phyloP scores from a whole-genome alignment of 208 protist species.

The Crithidia fasciculata region DNA sequence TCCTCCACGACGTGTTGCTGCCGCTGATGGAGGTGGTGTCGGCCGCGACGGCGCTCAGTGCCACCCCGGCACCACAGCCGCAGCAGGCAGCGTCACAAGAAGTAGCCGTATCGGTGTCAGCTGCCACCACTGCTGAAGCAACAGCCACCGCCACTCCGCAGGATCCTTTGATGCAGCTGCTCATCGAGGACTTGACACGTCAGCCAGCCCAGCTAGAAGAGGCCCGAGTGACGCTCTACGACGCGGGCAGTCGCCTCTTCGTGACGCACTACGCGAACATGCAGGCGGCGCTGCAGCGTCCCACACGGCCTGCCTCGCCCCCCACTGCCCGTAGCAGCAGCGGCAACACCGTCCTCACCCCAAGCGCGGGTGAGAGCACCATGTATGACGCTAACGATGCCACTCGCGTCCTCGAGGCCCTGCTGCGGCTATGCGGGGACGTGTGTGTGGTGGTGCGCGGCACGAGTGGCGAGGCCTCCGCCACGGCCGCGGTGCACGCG shows the following conservation, averaged over 20 bases:
- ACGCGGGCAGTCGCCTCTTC: constrained; percentile 60
- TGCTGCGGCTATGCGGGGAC: constrained; percentile 56
- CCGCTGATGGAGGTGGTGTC: constrained; percentile 57
- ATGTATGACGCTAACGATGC: constrained; percentile 1
- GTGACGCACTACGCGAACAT: constrained; percentile 57
- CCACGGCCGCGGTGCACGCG: constrained; percentile 62
- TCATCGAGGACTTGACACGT: constrained; percentile 29
- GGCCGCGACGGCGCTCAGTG: constrained; percentile 37
- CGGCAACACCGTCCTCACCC: neutral
- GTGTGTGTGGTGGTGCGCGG: constrained; percentile 50
- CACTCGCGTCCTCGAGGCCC: constrained; percentile 32
- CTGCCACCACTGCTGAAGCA: neutral
- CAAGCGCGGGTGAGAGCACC: neutral
- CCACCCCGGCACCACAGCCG: constrained; percentile 17
- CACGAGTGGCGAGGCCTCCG: constrained; percentile 50
- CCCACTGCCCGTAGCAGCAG: neutral
- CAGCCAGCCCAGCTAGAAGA: constrained; percentile 54
- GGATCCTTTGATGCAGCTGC: constrained; percentile 3
- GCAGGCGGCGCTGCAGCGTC: constrained; percentile 9
- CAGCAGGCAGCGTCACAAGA: neutral
- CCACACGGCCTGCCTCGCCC: neutral
- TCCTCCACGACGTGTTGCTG: constrained; percentile 53
- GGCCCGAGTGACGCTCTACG: constrained; percentile 62
- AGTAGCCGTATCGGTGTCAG: neutral
- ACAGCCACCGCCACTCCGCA: neutral